Evolutionary conservation across 2,329 filamentous ascomycete species (phyloP), one percentile per base, ranked within the genome.

Genomic region (Apiospora arundinis): DNA sequence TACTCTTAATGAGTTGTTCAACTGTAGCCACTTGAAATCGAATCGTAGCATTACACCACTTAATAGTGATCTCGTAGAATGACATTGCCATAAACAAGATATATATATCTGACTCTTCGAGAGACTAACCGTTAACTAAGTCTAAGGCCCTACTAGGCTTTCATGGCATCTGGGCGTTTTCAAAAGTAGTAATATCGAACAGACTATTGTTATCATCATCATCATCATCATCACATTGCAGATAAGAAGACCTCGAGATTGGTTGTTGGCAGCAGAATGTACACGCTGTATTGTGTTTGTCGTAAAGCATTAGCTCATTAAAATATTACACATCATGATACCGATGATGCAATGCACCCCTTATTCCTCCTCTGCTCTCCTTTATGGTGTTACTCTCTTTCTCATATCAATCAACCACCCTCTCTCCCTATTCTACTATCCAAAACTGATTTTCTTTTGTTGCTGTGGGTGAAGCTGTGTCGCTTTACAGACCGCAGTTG

Each of bases 401-500:
- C 18, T 21, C 14, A 21, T 46, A 32, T 32, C 32, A 32, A 32
- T 25, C 46, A 49, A 8, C 9, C 52, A 37, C 16, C 18, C 52
- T 37, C 52, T 45, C 42, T 16, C 42, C 42, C 12, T 45, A 9
- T 14, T 46, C 45, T 48, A 7, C 45, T 48, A 48, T 48, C 45
- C 42, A 45, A 45, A 16, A 11, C 12, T 42, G 9, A 42, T 42
- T 4, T 45, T 12, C 14, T 18, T 18, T 46, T 7, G 5, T 14
- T 45, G 8, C 44, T 14, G 44, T 8, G 5, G 44, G 14, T 45
- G 44, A 18, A 7, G 25, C 14, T 16, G 11, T 5, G 40, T 23
- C 63, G 45, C 6, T 69, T 74, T 74, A 82, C 73, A 83, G 70
- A 23, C 80, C 82, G 77, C 89, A 91, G 75, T 81, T 79, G 73